These are phyloP conservation scores for Cytospora paraplurivora DNA, from an alignment of 2,329 filamentous ascomycete genomes.

Conservation along the genomic window DNA sequence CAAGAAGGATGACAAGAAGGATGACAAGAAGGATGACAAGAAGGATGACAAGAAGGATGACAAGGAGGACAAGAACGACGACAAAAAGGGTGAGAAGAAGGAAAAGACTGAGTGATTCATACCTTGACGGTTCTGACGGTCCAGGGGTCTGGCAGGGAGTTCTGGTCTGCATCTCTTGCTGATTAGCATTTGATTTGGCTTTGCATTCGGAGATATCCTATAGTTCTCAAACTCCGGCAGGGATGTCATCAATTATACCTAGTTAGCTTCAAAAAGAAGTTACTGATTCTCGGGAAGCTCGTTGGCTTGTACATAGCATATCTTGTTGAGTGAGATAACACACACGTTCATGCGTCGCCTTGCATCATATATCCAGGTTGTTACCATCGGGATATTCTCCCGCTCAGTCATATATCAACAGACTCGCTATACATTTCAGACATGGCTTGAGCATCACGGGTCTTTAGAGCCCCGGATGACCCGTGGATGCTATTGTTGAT, in stretches of 20 bases:
- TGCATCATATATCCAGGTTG: too few species aligned
- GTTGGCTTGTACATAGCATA: too few species aligned
- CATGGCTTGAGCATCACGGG: too few species aligned
- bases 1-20: slow-evolving; percentile 12
- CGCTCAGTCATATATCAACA: too few species aligned
- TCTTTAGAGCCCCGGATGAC: too few species aligned
- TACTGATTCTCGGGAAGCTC: not conserved
- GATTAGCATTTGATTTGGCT: slow-evolving; percentile 5
- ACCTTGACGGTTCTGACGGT: not conserved
- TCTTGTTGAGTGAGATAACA: too few species aligned
- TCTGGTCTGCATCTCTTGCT: slow-evolving; percentile 2
- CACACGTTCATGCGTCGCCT: too few species aligned
- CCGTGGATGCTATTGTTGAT: too few species aligned
- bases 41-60: slow-evolving; percentile 7
- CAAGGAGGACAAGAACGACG: slow-evolving; percentile 22
- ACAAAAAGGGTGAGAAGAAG: slow-evolving; percentile 19
- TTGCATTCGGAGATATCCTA: not conserved
- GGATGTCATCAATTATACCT: not conserved
- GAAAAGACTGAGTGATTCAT: slow-evolving; percentile 19
- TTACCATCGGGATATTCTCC: too few species aligned
- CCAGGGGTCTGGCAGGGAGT: slow-evolving; percentile 13
- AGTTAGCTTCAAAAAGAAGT: not conserved
- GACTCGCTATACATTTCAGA: too few species aligned
- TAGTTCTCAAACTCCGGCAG: not conserved
- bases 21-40: slow-evolving; percentile 10